Evolutionary conservation across 2,329 filamentous ascomycete genomes (phyloP), one percentile per base, ranked within the genome.

Genomic region (Phialophora macrospora): DNA sequence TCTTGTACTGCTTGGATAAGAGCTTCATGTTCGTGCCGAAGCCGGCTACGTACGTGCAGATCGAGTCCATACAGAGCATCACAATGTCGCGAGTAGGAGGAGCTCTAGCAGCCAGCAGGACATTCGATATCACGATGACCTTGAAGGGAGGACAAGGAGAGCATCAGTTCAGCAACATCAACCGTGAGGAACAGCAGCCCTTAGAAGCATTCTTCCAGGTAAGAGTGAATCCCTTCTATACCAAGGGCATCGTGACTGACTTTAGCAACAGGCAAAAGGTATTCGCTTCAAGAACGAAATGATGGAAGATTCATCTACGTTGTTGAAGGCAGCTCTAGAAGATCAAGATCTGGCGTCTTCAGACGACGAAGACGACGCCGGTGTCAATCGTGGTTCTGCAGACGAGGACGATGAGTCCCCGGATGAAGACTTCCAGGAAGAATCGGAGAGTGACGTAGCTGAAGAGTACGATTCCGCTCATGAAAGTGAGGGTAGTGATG

Each of bases 1-100:
- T 97, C 76, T 83, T 99, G 58, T 99, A 96, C 85, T 97, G 93
- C 77, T 82, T 99, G 72, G 95, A 99, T 80, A 97, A 97, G 81
- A 94, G 93, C 7, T 96, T 99, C 79, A 96, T 99, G 87, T 99
- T 99, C 77, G 95, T 99, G 17, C 95, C 95, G 34, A 99, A 99
- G 81, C 95, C 95, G 1, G 93, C 95, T 17, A 97, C 94, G 1
- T 99, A 98, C 80, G 94, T 99, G 67, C 90, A 92, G 67, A 96
- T 97, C 80, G 95, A 99, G 74, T 92, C 97, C 75, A 91, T 96
- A 41, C 87, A 91, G 59, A 91, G 90, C 58, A 90, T 99, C 70
- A 97, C 93, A 41, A 97, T 99, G 84, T 97, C 93, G 30, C 92
- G 95, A 75, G 93, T 99, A 52, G 93, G 93, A 68, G 95, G 95